Percentiles rank a stretch among this genome's conserved stretches.
Evolutionary conservation across 176 grass and related monocot species (phyloP).

Genomic region (Cymbopogon citratus): DNA sequence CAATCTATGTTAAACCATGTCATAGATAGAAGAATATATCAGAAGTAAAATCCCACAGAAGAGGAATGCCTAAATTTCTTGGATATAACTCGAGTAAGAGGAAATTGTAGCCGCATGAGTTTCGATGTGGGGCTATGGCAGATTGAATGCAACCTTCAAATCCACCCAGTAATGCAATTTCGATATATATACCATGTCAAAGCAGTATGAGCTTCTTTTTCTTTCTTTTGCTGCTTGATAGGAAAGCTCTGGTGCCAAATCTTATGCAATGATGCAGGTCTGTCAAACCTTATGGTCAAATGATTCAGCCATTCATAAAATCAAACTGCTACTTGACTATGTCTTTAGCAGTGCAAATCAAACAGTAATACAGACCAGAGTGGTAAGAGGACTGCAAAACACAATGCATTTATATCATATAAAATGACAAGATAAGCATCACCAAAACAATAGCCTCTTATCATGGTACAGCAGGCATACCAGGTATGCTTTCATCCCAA

Average conservation of each 20-base stretch:
- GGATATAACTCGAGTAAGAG: too few species aligned
- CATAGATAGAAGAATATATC: background rate
- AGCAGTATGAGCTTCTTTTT: background rate
- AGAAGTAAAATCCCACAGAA: too few species aligned
- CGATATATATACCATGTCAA: too few species aligned
- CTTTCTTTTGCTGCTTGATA: background rate
- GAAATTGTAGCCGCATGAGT: too few species aligned
- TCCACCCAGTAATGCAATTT: background rate
- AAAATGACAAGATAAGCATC: background rate
- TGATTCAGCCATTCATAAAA: slow-evolving; percentile 6
- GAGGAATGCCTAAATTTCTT: too few species aligned
- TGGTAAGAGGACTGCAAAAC: background rate
- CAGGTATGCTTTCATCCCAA: background rate
- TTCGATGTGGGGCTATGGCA: too few species aligned
- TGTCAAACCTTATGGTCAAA: background rate
- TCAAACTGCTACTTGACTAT: background rate
- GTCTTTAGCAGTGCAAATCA: background rate
- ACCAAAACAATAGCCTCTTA: background rate
- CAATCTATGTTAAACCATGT: background rate
- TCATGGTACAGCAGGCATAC: background rate
- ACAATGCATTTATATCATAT: background rate
- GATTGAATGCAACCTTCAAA: too few species aligned
- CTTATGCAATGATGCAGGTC: background rate
- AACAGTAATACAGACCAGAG: background rate
- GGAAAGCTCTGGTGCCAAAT: background rate